Base-by-base conservation (phyloP, 2,329 filamentous ascomycete genomes). In the Trichoderma semiorbis region DNA sequence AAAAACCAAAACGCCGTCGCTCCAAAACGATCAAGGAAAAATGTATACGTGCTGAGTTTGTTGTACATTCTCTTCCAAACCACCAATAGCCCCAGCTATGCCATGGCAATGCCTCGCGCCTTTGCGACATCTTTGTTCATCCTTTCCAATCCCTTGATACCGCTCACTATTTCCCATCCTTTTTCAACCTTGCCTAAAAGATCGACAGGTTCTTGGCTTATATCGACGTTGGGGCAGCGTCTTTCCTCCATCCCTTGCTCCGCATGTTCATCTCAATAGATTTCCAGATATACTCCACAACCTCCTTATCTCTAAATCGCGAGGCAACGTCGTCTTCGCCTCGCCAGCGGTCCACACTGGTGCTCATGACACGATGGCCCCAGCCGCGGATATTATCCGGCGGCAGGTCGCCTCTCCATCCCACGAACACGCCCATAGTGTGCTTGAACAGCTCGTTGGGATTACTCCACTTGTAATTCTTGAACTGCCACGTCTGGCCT, bases 401-500 rank as follows among this genome's bases (percentile, higher is more conserved):
- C 3, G 91, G 83, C 74, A 90, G 87, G 78, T 98, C 95, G 64
- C 93, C 94, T 73, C 92, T 89, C 93, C 94, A 98, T 4, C 96
- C 96, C 2, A 99, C 90, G 78, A 93, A 97, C 64, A 99, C 85
- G 70, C 96, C 96, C 16, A 94, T 86, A 2, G 94, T 93, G 78
- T 98, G 93, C 75, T 90, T 90, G 84, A 99, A 99, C 64, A 99
- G 86, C 78, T 98, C 96, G 16, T 90, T 88, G 0, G 96, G 93
- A 70, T 92, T 91, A 76, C 91, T 91, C 94, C 96, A 99, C 82
- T 97, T 97, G 88, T 99, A 99, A 76, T 90, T 93, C 84, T 98
- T 97, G 84, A 99, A 99, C 83, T 99, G 96, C 96, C 96, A 99
- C 11, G 92, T 91, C 84, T 99, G 96, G 39, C 96, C 96, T 0